Evolutionary conservation across 352 stramenopile genomes (phyloP).

Genomic region (Pythium insidiosum): DNA sequence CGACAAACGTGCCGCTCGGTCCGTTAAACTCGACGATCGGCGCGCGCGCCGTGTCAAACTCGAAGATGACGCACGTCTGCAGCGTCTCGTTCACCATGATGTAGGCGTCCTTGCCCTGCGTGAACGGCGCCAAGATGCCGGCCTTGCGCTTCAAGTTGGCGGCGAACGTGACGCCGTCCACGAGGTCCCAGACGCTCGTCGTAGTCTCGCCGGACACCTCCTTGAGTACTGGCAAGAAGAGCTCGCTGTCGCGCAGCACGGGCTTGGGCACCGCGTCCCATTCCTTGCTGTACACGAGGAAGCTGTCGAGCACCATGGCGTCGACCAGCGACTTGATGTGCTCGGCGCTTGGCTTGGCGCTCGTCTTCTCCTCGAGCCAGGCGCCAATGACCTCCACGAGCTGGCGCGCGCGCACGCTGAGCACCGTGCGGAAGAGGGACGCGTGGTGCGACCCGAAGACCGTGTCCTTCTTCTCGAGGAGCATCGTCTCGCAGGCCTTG

Average conservation of each 20-base stretch:
- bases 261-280: slow-evolving; percentile 32
- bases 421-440: slow-evolving; percentile 26
- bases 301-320: slow-evolving; percentile 15
- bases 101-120: slow-evolving; percentile 50
- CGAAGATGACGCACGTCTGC: slow-evolving; percentile 36
- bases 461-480: slow-evolving; percentile 28
- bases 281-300: slow-evolving; percentile 19
- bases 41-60: slow-evolving; percentile 12
- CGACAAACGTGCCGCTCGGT: neutral
- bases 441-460: slow-evolving; percentile 16
- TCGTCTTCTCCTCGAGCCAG: slow-evolving; percentile 21
- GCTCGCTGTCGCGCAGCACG: slow-evolving; percentile 28
- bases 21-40: slow-evolving; percentile 28
- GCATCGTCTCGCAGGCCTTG: slow-evolving; percentile 14
- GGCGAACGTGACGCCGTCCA: slow-evolving; percentile 10
- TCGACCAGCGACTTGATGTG: slow-evolving; percentile 18
- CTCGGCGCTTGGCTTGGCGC: neutral
- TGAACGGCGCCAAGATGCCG: slow-evolving; percentile 43
- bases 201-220: slow-evolving; percentile 26
- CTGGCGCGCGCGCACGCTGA: slow-evolving; percentile 33
- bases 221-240: slow-evolving; percentile 30
- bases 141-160: slow-evolving; percentile 47
- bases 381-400: slow-evolving; percentile 34
- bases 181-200: slow-evolving; percentile 15
- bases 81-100: slow-evolving; percentile 28